phyloP scores from a whole-genome alignment of 2,329 filamentous ascomycete genomes.

The Hypoxylon sp. region DNA sequence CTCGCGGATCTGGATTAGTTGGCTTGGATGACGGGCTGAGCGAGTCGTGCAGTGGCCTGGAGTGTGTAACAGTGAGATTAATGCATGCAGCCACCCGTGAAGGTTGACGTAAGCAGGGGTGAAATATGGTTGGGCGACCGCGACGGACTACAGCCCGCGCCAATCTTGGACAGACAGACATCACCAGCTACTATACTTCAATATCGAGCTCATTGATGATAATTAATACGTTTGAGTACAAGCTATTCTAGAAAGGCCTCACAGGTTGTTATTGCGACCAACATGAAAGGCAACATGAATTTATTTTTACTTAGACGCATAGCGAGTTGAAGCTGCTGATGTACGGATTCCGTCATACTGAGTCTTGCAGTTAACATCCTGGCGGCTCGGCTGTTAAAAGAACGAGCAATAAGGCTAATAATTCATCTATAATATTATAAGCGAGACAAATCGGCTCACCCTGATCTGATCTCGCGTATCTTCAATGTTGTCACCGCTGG shows the following conservation, averaged over 20 bases:
- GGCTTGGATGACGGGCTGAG: slow-evolving; percentile 27
- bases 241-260: slow-evolving; percentile 4
- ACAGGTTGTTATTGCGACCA: too few relatives aligned
- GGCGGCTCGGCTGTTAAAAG: slow-evolving; percentile 6
- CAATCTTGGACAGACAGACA: slow-evolving; percentile 39
- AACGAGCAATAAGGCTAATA: neutral
- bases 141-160: slow-evolving; percentile 33
- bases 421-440: neutral
- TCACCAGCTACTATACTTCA: slow-evolving; percentile 11
- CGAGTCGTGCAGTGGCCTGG: slow-evolving; percentile 28
- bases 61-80: neutral
- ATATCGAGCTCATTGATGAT: slow-evolving; percentile 23
- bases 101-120: slow-evolving; percentile 3
- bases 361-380: slow-evolving; percentile 7
- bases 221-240: slow-evolving; percentile 2
- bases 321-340: slow-evolving; percentile 19
- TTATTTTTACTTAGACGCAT: slow-evolving; percentile 1
- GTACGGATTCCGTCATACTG: slow-evolving; percentile 34
- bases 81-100: slow-evolving; percentile 4
- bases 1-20: slow-evolving; percentile 48
- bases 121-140: slow-evolving; percentile 13
- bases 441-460: slow-evolving; percentile 20
- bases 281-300: too few relatives aligned
- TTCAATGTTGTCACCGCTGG: slow-evolving; percentile 7
- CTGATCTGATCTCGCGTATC: slow-evolving; percentile 19